Conservation (phyloP, 371 early-diverging fungal species). For the Mortierella sp. region DNA sequence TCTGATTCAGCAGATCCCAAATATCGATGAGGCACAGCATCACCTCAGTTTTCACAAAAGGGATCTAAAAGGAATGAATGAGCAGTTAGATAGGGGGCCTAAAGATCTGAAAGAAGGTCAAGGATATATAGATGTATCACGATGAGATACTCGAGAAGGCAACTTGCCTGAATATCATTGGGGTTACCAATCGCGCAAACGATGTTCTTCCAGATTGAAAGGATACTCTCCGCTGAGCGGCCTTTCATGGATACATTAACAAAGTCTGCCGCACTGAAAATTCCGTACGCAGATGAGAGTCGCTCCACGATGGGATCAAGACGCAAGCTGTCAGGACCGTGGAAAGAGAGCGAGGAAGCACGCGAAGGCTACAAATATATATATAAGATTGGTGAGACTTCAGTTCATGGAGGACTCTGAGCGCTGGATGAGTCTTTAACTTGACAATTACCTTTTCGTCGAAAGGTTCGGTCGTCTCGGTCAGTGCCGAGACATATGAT, state of each 20-base stretch:
- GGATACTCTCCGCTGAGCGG: slow-evolving; percentile 16
- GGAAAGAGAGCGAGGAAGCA: slow-evolving; percentile 45
- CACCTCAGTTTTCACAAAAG: slow-evolving; percentile 74
- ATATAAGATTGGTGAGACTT: background rate
- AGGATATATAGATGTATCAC: slow-evolving; percentile 3
- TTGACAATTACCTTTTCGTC: slow-evolving; percentile 36
- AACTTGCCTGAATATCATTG: slow-evolving; percentile 39
- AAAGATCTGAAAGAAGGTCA: background rate
- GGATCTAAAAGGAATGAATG: slow-evolving; percentile 49
- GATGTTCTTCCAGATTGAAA: slow-evolving; percentile 45
- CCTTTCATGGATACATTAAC: slow-evolving; percentile 32
- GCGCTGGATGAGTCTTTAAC: background rate
- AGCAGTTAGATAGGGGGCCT: background rate
- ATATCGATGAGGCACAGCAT: slow-evolving; percentile 75
- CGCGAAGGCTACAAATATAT: slow-evolving; percentile 26
- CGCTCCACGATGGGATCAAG: slow-evolving; percentile 50
- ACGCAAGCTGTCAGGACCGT: slow-evolving; percentile 49
- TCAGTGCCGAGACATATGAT: slow-evolving; percentile 26
- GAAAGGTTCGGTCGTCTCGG: slow-evolving; percentile 26
- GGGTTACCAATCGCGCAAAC: slow-evolving; percentile 50
- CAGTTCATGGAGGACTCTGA: background rate
- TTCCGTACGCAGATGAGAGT: slow-evolving; percentile 46
- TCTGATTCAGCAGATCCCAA: slow-evolving; percentile 71
- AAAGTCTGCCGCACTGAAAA: slow-evolving; percentile 45
- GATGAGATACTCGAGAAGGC: background rate